A percentile compares a stretch with the other conserved stretches of the same genome.
phyloP scores from a whole-genome alignment of 169 alveolate genomes.

The Condylostoma magnum region DNA sequence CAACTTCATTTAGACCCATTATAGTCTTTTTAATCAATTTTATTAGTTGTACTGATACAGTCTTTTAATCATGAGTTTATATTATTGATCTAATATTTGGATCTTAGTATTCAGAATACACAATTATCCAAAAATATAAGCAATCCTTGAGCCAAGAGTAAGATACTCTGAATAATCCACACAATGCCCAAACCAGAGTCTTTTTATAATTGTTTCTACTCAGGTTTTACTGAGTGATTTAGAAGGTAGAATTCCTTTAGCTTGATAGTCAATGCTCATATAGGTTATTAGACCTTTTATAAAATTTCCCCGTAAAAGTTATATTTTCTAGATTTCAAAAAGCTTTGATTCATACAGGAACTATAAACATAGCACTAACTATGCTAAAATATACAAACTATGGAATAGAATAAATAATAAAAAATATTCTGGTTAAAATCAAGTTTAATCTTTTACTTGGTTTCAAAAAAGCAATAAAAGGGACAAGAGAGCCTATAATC shows the following conservation, averaged over 20 bases:
- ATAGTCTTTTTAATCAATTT: too few species aligned
- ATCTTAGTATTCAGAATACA: neutral
- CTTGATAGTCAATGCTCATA: too few species aligned
- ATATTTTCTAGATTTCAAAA: neutral
- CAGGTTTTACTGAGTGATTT: neutral
- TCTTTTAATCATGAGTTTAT: too few species aligned
- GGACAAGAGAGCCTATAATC: neutral
- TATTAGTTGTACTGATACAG: too few species aligned
- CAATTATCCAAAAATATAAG: neutral
- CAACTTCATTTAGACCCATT: too few species aligned
- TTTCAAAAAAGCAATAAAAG: neutral
- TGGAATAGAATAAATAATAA: conserved; percentile 5
- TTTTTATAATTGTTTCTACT: neutral
- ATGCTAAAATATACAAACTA: neutral
- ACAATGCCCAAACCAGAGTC: neutral
- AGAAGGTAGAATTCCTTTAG: neutral
- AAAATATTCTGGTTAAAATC: conserved; percentile 4
- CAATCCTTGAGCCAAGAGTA: conserved; percentile 4
- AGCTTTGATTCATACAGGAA: neutral
- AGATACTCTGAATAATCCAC: neutral
- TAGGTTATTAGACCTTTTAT: neutral
- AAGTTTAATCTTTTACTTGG: neutral
- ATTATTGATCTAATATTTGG: neutral
- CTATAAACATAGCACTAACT: neutral
- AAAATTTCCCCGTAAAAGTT: neutral